Base-by-base conservation (phyloP, 805 yeast species). In the Saccharomycopsis amapae region DNA sequence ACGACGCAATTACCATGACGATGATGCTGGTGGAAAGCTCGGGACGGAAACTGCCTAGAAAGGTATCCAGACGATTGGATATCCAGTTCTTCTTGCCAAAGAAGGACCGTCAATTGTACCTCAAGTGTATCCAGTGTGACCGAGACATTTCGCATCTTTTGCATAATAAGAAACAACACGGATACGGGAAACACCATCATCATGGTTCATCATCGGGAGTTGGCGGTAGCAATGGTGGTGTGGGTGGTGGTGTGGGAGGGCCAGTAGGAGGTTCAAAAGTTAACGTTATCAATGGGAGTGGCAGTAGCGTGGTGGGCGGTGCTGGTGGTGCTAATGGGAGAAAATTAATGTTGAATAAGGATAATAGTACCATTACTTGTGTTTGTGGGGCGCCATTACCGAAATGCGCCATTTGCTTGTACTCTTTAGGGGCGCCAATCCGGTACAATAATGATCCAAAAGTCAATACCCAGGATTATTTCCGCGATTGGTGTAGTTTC, bases 401-500 rank as follows among this genome's bases (percentile, higher is more conserved):
- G 0, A 67, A 95, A 52, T 90, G 97, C 64, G 88, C 96, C 0
- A 83, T 90, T 5, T 90, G 97, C 56, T 63, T 88, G 28, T 65
- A 86, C 38, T 78, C 95, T 0, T 65, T 88, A 49, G 97, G 97
- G 0, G 75, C 74, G 1, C 76, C 81, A 0, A 23, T 53, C 3
- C 47, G 54, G 22, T 56, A 57, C 66, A 10, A 15, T 17, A 25
- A 17, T 5, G 40, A 28, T 19, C 20, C 31, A 19, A 48, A 13
- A 4, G 44, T 20, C 19, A 56, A 57, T 22, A 62, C 67, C 20
- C 73, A 68, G 48, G 63, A 66, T 17, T 64, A 66, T 49, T 76
- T 84, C 59, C 74, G 78, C 49, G 82, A 83, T 52, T 87, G 96
- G 95, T 88, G 90, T 54, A 85, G 93, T 54, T 87, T 87, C 63